phyloP scores from a whole-genome alignment of 306 rosid species.

The Bauhinia variegata region DNA sequence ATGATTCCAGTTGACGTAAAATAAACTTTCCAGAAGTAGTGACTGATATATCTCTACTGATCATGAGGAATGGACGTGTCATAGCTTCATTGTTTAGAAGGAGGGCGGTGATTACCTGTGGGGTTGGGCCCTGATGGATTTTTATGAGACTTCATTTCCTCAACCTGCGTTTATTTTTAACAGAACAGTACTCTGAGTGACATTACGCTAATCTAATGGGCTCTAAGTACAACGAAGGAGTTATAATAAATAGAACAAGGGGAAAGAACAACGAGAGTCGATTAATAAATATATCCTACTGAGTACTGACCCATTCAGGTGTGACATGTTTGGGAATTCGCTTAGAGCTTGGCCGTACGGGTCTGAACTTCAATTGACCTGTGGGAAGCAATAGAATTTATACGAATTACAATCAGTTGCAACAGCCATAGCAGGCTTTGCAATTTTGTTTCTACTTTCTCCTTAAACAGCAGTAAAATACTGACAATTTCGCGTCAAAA shows the following conservation, averaged over 20 bases:
- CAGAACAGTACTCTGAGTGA: not conserved
- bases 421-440: slow-evolving; percentile 18
- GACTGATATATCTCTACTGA: slow-evolving; percentile 36
- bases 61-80: slow-evolving; percentile 25
- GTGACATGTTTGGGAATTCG: slow-evolving; percentile 38
- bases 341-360: slow-evolving; percentile 40
- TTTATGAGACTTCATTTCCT: slow-evolving; percentile 53
- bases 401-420: slow-evolving; percentile 5
- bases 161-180: slow-evolving; percentile 48
- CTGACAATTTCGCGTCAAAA: not conserved
- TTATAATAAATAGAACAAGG: not conserved
- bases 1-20: slow-evolving; percentile 29
- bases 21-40: slow-evolving; percentile 12
- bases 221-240: not conserved
- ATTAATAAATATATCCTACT: not conserved
- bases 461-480: not conserved
- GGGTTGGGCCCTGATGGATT: slow-evolving; percentile 87
- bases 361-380: slow-evolving; percentile 61
- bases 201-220: not conserved
- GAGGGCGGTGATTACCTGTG: slow-evolving; percentile 74
- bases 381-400: slow-evolving; percentile 33
- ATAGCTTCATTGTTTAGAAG: slow-evolving; percentile 49
- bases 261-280: not conserved
- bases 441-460: not conserved
- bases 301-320: slow-evolving; percentile 50